Base-by-base conservation (phyloP, 148 eudicot species). In the Camellia granthamiana region DNA sequence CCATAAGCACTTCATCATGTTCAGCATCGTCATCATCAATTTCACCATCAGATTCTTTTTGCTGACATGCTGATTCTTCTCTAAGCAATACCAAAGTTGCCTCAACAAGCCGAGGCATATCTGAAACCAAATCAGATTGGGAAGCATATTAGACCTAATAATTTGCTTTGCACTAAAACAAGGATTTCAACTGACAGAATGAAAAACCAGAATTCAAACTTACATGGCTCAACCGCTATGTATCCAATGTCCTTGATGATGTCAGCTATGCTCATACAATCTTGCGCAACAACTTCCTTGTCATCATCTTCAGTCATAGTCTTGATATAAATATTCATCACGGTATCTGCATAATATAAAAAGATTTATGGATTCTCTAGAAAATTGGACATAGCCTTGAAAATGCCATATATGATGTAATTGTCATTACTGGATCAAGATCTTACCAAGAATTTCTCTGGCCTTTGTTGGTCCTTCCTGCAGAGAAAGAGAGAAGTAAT, bases 251-350 rank as follows among this genome's bases (percentile, higher is more conserved):
- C 97, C 81, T 87, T 91, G 59, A 91, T 51, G 71, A 92, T 89
- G 82, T 93, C 97, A 79, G 97, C 93, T 81, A 87, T 82, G 69
- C 90, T 85, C 81, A 88, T 89, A 84, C 99, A 96, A 85, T 95
- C 90, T 88, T 92, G 97, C 83, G 98, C 98, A 75, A 96, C 99
- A 79, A 96, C 99, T 89, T 96, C 98, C 83, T 96, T 94, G 87
- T 96, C 98, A 84, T 96, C 98, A 85, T 96, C 99, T 74, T 94
- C 97, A 13, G 82, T 82, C 94, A 96, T 94, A 58, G 94, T 86
- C 79, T 91, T 96, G 67, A 91, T 84, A 88, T 89, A 94, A 61
- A 96, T 96, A 68, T 91, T 92, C 95, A 96, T 86, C 77, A 92
- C 89, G 81, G 92, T 85, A 80, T 92, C 99, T 96, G 88, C 54